These are phyloP conservation scores for Penicillium lividum DNA, from an alignment of 495 filamentous ascomycete genomes.

Conservation along the genomic window DNA sequence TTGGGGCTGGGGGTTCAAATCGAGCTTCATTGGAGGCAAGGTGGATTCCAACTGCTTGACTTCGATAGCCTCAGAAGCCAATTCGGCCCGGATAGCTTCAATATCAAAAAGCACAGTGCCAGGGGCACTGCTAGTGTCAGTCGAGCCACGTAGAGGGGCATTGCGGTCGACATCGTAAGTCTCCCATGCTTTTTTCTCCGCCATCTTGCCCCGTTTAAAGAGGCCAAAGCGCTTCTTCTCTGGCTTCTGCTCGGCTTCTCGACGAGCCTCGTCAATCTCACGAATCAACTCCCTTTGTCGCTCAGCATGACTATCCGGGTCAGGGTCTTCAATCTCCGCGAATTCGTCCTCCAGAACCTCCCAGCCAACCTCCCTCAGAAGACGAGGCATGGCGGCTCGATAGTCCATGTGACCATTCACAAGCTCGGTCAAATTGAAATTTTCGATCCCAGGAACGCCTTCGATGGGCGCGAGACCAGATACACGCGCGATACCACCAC, in stretches of 20 bases:
- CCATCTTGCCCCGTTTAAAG: slow-evolving; percentile 73
- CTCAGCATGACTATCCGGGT: slow-evolving; percentile 88
- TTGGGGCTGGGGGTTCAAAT: slow-evolving; percentile 45
- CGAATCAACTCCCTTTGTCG: slow-evolving; percentile 91
- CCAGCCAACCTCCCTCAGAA: slow-evolving; percentile 87
- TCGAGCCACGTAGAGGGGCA: slow-evolving; percentile 25
- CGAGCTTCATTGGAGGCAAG: slow-evolving; percentile 83
- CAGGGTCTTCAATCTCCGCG: slow-evolving; percentile 94
- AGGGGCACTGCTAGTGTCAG: slow-evolving; percentile 28
- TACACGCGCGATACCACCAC: slow-evolving; percentile 86
- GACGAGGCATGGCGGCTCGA: slow-evolving; percentile 82
- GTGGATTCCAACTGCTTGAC: slow-evolving; percentile 85
- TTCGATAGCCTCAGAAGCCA: slow-evolving; percentile 74
- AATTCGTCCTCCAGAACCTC: slow-evolving; percentile 90
- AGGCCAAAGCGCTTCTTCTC: slow-evolving; percentile 75
- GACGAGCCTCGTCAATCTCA: slow-evolving; percentile 93
- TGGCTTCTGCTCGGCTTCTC: slow-evolving; percentile 72
- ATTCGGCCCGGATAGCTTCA: slow-evolving; percentile 85
- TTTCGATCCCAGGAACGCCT: slow-evolving; percentile 78
- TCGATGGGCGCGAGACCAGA: slow-evolving; percentile 86
- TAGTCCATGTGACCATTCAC: slow-evolving; percentile 98
- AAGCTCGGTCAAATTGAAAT: slow-evolving; percentile 80
- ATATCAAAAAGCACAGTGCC: slow-evolving; percentile 84
- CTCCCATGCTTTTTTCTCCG: slow-evolving; percentile 90
- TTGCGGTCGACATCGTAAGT: slow-evolving; percentile 69